Evolutionary conservation across 2,329 filamentous ascomycete species (phyloP).

Genomic region (Stagonosporopsis chrysanthemi): DNA sequence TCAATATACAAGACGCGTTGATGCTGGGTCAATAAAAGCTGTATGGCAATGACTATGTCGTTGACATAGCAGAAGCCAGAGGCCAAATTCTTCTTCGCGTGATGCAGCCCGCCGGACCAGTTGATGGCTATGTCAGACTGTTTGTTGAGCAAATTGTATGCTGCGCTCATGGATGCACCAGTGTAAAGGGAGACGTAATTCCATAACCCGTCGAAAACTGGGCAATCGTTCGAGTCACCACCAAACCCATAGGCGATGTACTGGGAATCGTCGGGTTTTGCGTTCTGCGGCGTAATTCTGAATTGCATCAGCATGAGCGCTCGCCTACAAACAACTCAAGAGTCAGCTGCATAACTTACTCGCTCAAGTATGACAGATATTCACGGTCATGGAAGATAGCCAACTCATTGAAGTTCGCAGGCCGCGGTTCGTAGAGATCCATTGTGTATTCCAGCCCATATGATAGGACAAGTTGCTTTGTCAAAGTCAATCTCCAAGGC

Average conservation of each 20-base stretch:
- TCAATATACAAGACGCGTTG: slow-evolving; percentile 93
- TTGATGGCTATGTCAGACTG: slow-evolving; percentile 97
- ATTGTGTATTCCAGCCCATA: slow-evolving; percentile 97
- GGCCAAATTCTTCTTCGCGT: slow-evolving; percentile 92
- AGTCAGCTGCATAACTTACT: slow-evolving; percentile 28
- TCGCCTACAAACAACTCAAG: neutral
- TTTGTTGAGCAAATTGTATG: slow-evolving; percentile 82
- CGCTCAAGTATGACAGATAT: slow-evolving; percentile 85
- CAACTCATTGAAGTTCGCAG: slow-evolving; percentile 87
- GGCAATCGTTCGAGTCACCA: slow-evolving; percentile 76
- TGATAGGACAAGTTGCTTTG: slow-evolving; percentile 91
- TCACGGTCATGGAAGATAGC: slow-evolving; percentile 85
- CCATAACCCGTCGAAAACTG: slow-evolving; percentile 94
- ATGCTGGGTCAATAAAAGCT: slow-evolving; percentile 82
- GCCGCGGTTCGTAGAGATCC: slow-evolving; percentile 87
- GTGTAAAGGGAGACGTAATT: slow-evolving; percentile 95
- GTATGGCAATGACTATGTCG: slow-evolving; percentile 92
- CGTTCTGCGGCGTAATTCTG: slow-evolving; percentile 57
- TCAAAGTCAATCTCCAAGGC: slow-evolving; percentile 93
- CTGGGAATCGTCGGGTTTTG: slow-evolving; percentile 51
- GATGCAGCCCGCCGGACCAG: slow-evolving; percentile 95
- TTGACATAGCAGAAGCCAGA: slow-evolving; percentile 99
- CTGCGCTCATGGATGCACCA: slow-evolving; percentile 88
- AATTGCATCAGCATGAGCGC: slow-evolving; percentile 4
- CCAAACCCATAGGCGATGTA: slow-evolving; percentile 80